Evolutionary conservation across 1,284 basidiomycete genomes (phyloP).

Genomic region (Cutaneotrichosporon arboriforme): DNA sequence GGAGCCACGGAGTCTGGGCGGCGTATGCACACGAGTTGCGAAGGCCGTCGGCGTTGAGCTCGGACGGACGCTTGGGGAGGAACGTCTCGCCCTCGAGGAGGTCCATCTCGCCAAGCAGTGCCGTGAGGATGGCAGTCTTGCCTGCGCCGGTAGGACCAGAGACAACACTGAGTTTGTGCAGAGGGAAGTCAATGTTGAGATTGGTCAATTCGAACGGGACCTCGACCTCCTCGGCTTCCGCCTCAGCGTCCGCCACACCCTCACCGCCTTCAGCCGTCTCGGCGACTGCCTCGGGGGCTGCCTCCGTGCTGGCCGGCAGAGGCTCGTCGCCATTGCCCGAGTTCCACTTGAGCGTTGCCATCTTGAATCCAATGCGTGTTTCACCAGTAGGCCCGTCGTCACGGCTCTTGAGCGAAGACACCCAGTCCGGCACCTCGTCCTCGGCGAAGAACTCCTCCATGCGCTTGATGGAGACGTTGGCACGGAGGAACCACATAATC

Average conservation of each 20-base stretch:
- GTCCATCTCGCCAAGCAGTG: constrained; percentile 58
- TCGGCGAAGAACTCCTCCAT: constrained; percentile 75
- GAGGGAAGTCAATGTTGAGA: constrained; percentile 63
- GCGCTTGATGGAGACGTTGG: constrained; percentile 69
- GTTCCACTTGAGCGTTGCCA: constrained; percentile 69
- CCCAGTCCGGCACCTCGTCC: constrained; percentile 69
- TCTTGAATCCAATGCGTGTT: constrained; percentile 58
- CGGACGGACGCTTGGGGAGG: constrained; percentile 60
- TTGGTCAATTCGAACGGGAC: constrained; percentile 57
- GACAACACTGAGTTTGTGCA: constrained; percentile 61
- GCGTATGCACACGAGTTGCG: constrained; percentile 74
- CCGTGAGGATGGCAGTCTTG: constrained; percentile 47
- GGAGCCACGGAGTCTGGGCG: constrained; percentile 79
- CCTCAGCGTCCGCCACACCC: constrained; percentile 1
- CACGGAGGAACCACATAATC: constrained; percentile 50
- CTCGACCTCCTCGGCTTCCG: neutral
- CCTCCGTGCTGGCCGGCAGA: constrained; percentile 18
- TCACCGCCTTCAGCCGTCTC: constrained; percentile 8
- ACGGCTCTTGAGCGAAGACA: constrained; percentile 57
- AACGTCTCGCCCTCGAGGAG: constrained; percentile 58
- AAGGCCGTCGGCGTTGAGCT: constrained; percentile 59
- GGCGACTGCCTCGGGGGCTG: constrained; percentile 4
- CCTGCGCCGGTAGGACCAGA: constrained; percentile 74
- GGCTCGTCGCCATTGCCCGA: constrained; percentile 18
- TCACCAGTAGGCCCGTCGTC: constrained; percentile 14